Base-by-base conservation (phyloP, 257 asterid genomes). In the Schizonepeta tenuifolia region DNA sequence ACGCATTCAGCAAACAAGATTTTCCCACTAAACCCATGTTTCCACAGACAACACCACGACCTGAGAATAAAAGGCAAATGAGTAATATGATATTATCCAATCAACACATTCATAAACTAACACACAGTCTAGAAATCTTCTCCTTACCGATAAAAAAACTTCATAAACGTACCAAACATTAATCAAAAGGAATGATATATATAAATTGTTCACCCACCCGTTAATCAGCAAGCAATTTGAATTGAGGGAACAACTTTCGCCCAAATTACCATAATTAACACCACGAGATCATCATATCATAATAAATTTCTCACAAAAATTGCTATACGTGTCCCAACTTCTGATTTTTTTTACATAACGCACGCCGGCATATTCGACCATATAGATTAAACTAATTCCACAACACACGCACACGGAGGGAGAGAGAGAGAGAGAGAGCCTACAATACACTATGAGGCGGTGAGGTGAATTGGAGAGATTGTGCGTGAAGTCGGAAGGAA, bases 1-100 rank as follows among this genome's bases (percentile, higher is more conserved):
- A 83, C 71, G 64, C 79, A 76, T 50, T 26, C 75, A 38, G 77
- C 70, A 72, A 46, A 64, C 76, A 15, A 56, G 73, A 79, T 75
- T 65, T 65, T 65, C 81, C 79, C 72, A 60, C 77, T 55, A 73
- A 72, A 51, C 69, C 64, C 83, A 73, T 74, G 72, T 43, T 35
- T 26, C 66, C 46, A 28, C 75, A 28, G 51, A 35, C 14, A 67
- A 17, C 57, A 22, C 62, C 20, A 15, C 40, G 20, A 72, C 82
- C 84, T 72, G 46, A 12, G 57, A 62, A 57, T 20, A 26, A 47
- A 21, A 43, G 14, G 12, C 18, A 63, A 53, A 62, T 15, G 9
- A 14, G 38, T 20, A 41, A 20, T 20, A 51, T 24, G 56, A 63
- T 53, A 28, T 21, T 26, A 38, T 15, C 26, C 44, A 33, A 64